Conservation (phyloP, 2,329 filamentous ascomycete genomes). For the Ascochyta lentis region DNA sequence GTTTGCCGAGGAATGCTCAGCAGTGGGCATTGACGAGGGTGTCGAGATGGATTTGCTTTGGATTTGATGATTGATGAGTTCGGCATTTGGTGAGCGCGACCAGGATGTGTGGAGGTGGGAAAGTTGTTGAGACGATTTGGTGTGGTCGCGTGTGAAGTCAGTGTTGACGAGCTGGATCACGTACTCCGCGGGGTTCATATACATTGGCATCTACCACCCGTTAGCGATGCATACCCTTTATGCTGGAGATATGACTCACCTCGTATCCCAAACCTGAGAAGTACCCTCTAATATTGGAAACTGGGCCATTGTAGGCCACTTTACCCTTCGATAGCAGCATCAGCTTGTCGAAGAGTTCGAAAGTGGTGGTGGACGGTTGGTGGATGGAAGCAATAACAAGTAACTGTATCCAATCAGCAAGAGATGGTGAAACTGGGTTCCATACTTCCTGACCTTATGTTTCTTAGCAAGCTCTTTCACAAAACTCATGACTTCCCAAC, state of each 20-base stretch:
- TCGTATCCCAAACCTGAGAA: constrained; percentile 65
- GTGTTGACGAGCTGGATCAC: constrained; percentile 79
- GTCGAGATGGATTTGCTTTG: constrained; percentile 14
- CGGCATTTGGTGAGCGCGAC: constrained; percentile 56
- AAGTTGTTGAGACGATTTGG: constrained; percentile 58
- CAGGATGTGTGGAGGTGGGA: constrained; percentile 63
- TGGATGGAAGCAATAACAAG: constrained; percentile 85
- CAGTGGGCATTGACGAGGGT: neutral
- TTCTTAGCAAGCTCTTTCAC: constrained; percentile 70
- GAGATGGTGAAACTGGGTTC: neutral
- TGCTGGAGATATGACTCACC: constrained; percentile 3
- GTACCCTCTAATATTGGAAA: constrained; percentile 65
- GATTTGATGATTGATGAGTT: constrained; percentile 32
- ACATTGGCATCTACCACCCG: constrained; percentile 63
- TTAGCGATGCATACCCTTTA: neutral
- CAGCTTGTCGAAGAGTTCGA: constrained; percentile 80
- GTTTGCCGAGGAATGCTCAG: constrained; percentile 47
- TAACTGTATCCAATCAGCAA: constrained; percentile 52
- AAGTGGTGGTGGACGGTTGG: constrained; percentile 81
- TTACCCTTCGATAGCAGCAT: constrained; percentile 74
- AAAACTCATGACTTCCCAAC: constrained; percentile 77
- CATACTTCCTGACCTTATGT: constrained; percentile 63
- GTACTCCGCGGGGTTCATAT: constrained; percentile 82
- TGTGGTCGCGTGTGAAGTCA: constrained; percentile 68
- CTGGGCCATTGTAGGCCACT: constrained; percentile 75